A percentile compares a stretch with the other conserved stretches of the same genome.
Evolutionary conservation across 2,329 filamentous ascomycete genomes (phyloP).

Genomic region (Hypoxylon sp.): DNA sequence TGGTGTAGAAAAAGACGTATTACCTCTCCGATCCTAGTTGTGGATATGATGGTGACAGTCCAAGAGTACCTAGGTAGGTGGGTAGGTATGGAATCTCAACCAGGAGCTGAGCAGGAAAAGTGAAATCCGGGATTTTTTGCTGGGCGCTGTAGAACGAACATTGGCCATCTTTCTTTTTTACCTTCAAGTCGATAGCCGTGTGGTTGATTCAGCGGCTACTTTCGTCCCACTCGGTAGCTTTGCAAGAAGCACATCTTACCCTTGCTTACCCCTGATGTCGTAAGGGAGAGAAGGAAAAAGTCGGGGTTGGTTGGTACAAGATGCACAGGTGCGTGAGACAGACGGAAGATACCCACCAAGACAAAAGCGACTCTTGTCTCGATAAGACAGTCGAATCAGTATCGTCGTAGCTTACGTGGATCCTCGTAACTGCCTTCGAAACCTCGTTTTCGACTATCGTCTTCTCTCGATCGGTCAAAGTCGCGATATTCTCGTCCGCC

Average conservation of each 20-base stretch:
- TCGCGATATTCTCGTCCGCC: conserved; percentile 64
- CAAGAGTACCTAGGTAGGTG: too few relatives aligned
- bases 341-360: conserved; percentile 59
- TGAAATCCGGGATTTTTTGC: neutral
- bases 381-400: conserved; percentile 54
- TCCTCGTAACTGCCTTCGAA: conserved; percentile 87
- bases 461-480: conserved; percentile 64
- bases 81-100: conserved; percentile 9
- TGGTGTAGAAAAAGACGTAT: conserved; percentile 38
- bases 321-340: conserved; percentile 43
- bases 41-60: conserved; percentile 3
- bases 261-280: conserved; percentile 50
- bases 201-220: conserved; percentile 4
- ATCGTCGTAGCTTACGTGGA: conserved; percentile 70
- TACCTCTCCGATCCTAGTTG: conserved; percentile 44
- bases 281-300: conserved; percentile 48
- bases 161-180: conserved; percentile 22
- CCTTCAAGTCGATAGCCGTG: conserved; percentile 20
- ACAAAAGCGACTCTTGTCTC: conserved; percentile 43
- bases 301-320: conserved; percentile 44
- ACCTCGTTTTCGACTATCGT: conserved; percentile 70
- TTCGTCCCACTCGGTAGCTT: conserved; percentile 23
- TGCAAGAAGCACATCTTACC: conserved; percentile 45
- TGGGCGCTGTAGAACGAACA: too few relatives aligned
- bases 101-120: neutral